Percentiles rank a stretch among this genome's conserved stretches.
phyloP scores from a whole-genome alignment of 257 asterid species.

The Lantana camara region DNA sequence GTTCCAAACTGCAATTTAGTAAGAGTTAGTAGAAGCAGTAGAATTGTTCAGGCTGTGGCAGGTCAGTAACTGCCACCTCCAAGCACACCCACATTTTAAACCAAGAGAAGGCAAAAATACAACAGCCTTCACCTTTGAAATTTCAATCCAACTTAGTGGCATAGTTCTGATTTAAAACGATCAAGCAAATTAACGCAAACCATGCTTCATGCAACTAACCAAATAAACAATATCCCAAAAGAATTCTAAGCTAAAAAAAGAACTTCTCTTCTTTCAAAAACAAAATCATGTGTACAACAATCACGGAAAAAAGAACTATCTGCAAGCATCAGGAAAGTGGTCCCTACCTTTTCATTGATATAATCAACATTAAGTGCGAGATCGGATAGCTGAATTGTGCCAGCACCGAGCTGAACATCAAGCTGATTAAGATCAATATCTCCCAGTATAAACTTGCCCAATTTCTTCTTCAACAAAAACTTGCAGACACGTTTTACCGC shows the following conservation, averaged over 20 bases:
- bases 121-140: too few relatives aligned
- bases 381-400: conserved; percentile 90
- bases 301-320: not conserved
- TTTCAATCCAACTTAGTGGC: too few relatives aligned
- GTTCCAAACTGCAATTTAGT: conserved; percentile 68
- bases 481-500: conserved; percentile 88
- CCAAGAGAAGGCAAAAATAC: too few relatives aligned
- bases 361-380: conserved; percentile 92
- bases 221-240: not conserved
- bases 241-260: not conserved
- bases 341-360: conserved; percentile 77
- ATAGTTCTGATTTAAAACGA: too few relatives aligned
- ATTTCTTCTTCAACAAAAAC: conserved; percentile 87
- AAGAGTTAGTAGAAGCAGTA: conserved; percentile 21
- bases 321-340: not conserved
- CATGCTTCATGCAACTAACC: not conserved
- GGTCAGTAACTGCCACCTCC: too few relatives aligned
- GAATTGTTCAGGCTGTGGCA: not conserved
- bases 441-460: conserved; percentile 89
- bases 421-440: conserved; percentile 97
- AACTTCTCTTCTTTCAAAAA: not conserved
- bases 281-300: not conserved
- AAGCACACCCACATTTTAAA: too few relatives aligned
- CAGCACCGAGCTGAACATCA: conserved; percentile 96
- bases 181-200: not conserved